Percentiles rank a stretch among this genome's conserved stretches.
These are phyloP conservation scores for Rhynchosporium agropyri DNA, from an alignment of 2,329 filamentous ascomycete species.

Conservation along the genomic window DNA sequence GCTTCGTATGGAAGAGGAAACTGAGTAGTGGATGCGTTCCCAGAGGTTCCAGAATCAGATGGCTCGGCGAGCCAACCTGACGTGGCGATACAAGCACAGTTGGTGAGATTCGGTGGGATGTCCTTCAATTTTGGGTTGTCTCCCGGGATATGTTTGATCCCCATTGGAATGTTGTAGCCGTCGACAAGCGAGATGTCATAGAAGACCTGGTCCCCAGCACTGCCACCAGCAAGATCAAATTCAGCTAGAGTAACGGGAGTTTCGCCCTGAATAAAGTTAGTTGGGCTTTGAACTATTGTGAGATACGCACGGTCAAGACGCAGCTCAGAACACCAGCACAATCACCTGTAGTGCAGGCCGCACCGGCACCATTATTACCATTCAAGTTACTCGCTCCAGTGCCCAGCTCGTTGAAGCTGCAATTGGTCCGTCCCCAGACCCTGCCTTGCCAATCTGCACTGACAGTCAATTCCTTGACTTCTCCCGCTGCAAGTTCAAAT, in stretches of 20 bases:
- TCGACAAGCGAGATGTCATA: constrained; percentile 87
- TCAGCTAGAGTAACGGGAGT: constrained; percentile 78
- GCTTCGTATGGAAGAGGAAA: constrained; percentile 68
- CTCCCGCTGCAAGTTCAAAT: constrained; percentile 65
- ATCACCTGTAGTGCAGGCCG: constrained; percentile 74
- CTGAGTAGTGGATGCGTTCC: constrained; percentile 60
- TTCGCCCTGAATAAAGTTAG: constrained; percentile 56
- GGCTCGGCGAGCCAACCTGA: constrained; percentile 60
- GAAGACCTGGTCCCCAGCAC: constrained; percentile 65
- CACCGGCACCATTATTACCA: constrained; percentile 47
- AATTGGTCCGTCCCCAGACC: constrained; percentile 83
- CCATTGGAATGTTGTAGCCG: constrained; percentile 78
- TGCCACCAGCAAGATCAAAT: constrained; percentile 73
- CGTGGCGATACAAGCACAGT: constrained; percentile 76
- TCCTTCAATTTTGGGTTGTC: constrained; percentile 60
- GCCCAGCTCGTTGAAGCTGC: constrained; percentile 70
- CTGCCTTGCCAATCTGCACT: constrained; percentile 77
- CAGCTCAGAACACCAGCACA: constrained; percentile 73
- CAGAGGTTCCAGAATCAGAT: constrained; percentile 50
- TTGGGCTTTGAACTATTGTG: not conserved
- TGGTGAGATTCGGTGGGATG: constrained; percentile 76
- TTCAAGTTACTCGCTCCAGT: constrained; percentile 51
- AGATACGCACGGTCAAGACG: constrained; percentile 62
- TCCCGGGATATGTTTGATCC: constrained; percentile 61
- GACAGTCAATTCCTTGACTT: constrained; percentile 64